Evolutionary conservation across 2,329 filamentous ascomycete species (phyloP), one percentile per base, ranked within the genome.

Genomic region (Colletotrichum musicola): DNA sequence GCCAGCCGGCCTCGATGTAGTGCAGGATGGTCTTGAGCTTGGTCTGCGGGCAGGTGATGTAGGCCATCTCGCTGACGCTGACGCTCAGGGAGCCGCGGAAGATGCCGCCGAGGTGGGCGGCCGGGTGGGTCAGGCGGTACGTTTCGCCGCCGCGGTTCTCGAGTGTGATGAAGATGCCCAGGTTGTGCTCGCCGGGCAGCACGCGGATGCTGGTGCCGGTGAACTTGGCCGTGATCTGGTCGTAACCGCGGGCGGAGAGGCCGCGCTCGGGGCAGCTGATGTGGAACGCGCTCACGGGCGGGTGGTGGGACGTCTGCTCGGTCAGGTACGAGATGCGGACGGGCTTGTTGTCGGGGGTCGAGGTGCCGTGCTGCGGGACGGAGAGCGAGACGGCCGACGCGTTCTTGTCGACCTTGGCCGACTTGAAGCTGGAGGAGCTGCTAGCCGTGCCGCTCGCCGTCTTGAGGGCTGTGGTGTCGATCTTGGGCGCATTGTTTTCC

Each of bases 251-350:
- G 16, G 96, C 96, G 44, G 89, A 90, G 72, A 99, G 88, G 30
- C 95, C 96, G 77, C 94, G 95, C 73, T 97, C 93, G 0, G 95
- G 94, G 77, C 96, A 99, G 76, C 94, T 92, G 72, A 98, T 91
- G 79, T 93, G 95, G 81, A 97, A 99, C 14, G 96, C 96, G 73
- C 95, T 98, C 72, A 99, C 95, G 10, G 96, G 96, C 40, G 96
- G 96, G 81, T 99, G 96, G 76, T 99, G 96, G 7, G 94, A 98
- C 9, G 96, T 99, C 82, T 99, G 96, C 81, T 99, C 96, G 27
- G 96, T 98, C 69, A 99, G 86, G 78, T 97, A 99, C 10, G 94
- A 97, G 74, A 99, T 89, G 73, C 92, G 93, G 73, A 97, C 87
- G n/a, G 76, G 75, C 30, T 85, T 86, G 69, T 80, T 81, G 60